Base-by-base conservation (phyloP, 1,284 basidiomycete genomes). In the Polyporus tsugae region DNA sequence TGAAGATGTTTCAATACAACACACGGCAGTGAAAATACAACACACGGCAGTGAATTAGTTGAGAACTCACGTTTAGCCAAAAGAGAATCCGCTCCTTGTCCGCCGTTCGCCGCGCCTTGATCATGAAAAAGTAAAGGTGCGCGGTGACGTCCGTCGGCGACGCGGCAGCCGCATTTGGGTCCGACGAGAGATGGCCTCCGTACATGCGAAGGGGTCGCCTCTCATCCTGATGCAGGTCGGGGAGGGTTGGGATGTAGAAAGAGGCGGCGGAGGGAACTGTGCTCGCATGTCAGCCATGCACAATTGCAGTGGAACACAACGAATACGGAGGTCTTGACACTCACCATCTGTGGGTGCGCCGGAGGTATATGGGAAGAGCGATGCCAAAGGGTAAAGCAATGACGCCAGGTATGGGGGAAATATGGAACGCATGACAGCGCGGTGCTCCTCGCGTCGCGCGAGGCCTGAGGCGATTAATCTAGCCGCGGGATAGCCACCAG, bases 21-120 rank as follows among this genome's bases (percentile, higher is more conserved):
- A 46, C 17, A 10, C n/a, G 4, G 36, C 25, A n/a, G 13, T 17
- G 44, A 55, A 53, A 6, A 62, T 49, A 15, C 2, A 41, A 58
- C 38, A 46, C 17, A 10, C n/a, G 4, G 36, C 25, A n/a, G 13
- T 17, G 44, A 55, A 53, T 15, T 4, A 35, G 33, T 1, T 36
- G 29, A 10, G n/a, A 39, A 81, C 91, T 77, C 76, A 94, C 95
- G 80, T 99, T 99, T 79, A 98, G 95, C 97, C 97, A 99, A 77
- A 99, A 95, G 76, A 99, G 88, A 15, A 98, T 82, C 39, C 97
- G 86, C 77, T 96, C 92, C 79, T 89, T 95, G 75, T 97, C 96
- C 13, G 96, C 95, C 10, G 86, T 86, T 70, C 95, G 87, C 60
- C 96, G 87, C 38, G 96, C 96, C 80, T 96, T 95, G 42, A 96